phyloP scores from a whole-genome alignment of 78 protist genomes.

The Polysphondylium violaceum region DNA sequence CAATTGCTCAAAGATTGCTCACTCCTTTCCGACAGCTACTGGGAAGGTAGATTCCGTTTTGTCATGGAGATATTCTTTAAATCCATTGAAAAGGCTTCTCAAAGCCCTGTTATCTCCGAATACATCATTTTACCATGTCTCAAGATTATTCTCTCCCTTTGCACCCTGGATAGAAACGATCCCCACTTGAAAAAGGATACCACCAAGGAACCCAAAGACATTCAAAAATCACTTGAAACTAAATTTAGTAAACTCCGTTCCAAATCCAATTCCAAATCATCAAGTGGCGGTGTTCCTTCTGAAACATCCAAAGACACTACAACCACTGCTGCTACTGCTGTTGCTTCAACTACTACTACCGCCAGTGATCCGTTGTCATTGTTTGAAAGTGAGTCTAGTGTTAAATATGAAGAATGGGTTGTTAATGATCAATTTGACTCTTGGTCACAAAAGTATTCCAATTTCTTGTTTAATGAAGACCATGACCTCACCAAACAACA shows the following conservation, averaged over 20 bases:
- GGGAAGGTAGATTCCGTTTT: constrained; percentile 67
- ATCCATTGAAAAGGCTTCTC: constrained; percentile 36
- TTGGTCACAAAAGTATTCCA: constrained; percentile 38
- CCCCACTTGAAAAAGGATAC: not conserved
- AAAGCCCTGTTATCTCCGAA: constrained; percentile 58
- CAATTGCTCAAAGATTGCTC: constrained; percentile 36
- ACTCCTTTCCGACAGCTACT: constrained; percentile 35
- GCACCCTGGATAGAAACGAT: constrained; percentile 18
- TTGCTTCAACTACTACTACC: not conserved
- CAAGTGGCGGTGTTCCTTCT: too few species aligned
- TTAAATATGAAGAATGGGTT: constrained; percentile 43
- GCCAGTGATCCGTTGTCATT: not conserved
- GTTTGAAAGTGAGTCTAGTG: constrained; percentile 27
- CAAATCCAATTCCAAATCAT: not conserved
- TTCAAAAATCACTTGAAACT: not conserved
- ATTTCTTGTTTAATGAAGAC: not conserved
- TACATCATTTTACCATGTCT: constrained; percentile 84
- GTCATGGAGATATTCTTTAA: constrained; percentile 43
- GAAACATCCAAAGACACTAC: too few species aligned
- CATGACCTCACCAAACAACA: not conserved
- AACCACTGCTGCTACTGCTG: not conserved
- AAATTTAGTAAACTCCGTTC: not conserved
- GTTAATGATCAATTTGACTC: not conserved
- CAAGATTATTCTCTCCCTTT: constrained; percentile 31
- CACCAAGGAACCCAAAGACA: constrained; percentile 5